A percentile compares a stretch with the other conserved stretches of the same genome.
Evolutionary conservation across 2,329 filamentous ascomycete genomes (phyloP).

Genomic region (Purpureocillium lavendulum): DNA sequence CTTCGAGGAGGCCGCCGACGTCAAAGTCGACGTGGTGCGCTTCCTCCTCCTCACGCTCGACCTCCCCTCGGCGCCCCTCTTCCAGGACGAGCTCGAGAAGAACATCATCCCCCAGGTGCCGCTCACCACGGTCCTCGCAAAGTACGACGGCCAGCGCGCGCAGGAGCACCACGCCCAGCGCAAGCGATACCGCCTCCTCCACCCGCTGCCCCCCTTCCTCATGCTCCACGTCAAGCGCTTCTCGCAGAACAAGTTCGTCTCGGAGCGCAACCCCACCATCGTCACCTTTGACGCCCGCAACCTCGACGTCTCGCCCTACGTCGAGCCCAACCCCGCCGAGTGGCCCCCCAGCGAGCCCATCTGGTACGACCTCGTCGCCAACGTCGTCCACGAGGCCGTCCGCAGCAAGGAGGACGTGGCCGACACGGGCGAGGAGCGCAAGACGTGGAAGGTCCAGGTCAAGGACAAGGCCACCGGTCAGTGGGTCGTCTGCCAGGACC

Average conservation of each 20-base stretch:
- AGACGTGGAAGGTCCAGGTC: conserved; percentile 92
- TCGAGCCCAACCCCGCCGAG: conserved; percentile 72
- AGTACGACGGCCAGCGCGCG: conserved; percentile 83
- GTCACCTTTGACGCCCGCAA: conserved; percentile 84
- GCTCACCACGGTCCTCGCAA: conserved; percentile 72
- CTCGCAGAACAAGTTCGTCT: conserved; percentile 91
- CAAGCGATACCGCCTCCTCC: conserved; percentile 79
- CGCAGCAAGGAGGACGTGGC: conserved; percentile 75
- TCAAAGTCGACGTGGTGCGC: conserved; percentile 66
- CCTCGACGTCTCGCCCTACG: conserved; percentile 83
- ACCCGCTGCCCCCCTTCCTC: conserved; percentile 85
- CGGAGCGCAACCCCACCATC: conserved; percentile 94
- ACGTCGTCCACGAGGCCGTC: conserved; percentile 82
- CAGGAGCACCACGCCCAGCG: conserved; percentile 87
- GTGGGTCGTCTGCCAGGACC: conserved; percentile 90
- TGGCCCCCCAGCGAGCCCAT: conserved; percentile 73
- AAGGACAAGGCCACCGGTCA: conserved; percentile 72
- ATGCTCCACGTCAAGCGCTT: conserved; percentile 97
- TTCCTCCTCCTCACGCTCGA: conserved; percentile 93
- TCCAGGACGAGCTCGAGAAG: conserved; percentile 88
- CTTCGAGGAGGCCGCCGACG: conserved; percentile 82
- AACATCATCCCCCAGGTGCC: conserved; percentile 96
- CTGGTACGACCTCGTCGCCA: conserved; percentile 91
- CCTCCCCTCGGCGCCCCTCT: conserved; percentile 82
- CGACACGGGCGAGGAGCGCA: conserved; percentile 76